These are phyloP conservation scores for Cardamine occulta DNA, from an alignment of 345 rosid genomes.

Conservation along the genomic window DNA sequence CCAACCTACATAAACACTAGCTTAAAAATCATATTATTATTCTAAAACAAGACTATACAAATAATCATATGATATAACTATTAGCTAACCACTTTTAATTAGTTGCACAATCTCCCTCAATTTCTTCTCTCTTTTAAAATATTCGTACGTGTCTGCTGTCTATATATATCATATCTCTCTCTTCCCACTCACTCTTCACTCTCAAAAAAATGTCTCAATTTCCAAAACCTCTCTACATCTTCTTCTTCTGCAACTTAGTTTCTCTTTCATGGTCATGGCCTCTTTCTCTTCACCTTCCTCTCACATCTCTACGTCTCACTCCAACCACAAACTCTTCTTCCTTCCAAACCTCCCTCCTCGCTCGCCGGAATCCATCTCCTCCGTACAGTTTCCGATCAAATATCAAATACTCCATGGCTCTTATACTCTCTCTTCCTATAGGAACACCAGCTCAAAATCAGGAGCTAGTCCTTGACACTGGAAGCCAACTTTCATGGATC, in stretches of 20 bases:
- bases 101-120: slow-evolving; percentile 30
- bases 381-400: slow-evolving; percentile 47
- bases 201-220: slow-evolving; percentile 31
- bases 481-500: slow-evolving; percentile 89
- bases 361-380: slow-evolving; percentile 15
- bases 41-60: slow-evolving; percentile 9
- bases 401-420: slow-evolving; percentile 69
- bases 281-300: slow-evolving; percentile 45
- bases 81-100: slow-evolving; percentile 38
- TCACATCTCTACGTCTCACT: slow-evolving; percentile 41
- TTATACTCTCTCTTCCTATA: slow-evolving; percentile 60
- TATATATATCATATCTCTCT: slow-evolving; percentile 9
- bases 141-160: background rate
- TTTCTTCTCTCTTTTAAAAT: background rate
- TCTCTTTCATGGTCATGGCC: slow-evolving; percentile 1
- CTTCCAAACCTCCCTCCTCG: slow-evolving; percentile 34
- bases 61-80: background rate
- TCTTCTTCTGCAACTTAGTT: slow-evolving; percentile 6
- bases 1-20: slow-evolving; percentile 38
- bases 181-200: slow-evolving; percentile 9
- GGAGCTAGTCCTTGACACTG: slow-evolving; percentile 79
- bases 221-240: slow-evolving; percentile 28
- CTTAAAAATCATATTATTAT: slow-evolving; percentile 20
- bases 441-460: slow-evolving; percentile 87
- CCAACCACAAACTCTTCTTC: slow-evolving; percentile 26